phyloP scores from a whole-genome alignment of 1,284 basidiomycete species.

The Omphalotus olearius region DNA sequence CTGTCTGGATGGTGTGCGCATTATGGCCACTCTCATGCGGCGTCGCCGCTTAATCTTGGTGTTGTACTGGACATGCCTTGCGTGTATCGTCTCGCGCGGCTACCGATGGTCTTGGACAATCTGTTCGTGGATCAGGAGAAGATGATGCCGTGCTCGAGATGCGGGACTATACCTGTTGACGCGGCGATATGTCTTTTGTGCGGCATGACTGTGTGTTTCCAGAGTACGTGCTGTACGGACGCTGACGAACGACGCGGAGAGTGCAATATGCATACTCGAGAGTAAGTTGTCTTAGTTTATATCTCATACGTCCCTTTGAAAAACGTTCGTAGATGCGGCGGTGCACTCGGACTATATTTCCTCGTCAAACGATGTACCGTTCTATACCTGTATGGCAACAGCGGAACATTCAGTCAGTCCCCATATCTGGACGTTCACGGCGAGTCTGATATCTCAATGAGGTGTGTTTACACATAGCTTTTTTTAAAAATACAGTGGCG shows the following conservation, averaged over 20 bases:
- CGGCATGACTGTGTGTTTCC: slow-evolving; percentile 85
- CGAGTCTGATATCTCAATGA: slow-evolving; percentile 90
- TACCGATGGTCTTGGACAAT: slow-evolving; percentile 83
- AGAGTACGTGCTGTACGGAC: slow-evolving; percentile 91
- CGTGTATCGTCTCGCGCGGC: slow-evolving; percentile 79
- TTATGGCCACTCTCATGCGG: slow-evolving; percentile 71
- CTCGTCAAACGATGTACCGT: slow-evolving; percentile 91
- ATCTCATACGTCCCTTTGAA: slow-evolving; percentile 1
- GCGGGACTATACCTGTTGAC: slow-evolving; percentile 77
- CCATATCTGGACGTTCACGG: slow-evolving; percentile 96
- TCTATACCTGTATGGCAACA: slow-evolving; percentile 87
- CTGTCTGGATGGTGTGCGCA: slow-evolving; percentile 82
- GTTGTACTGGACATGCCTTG: slow-evolving; percentile 82
- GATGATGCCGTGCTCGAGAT: slow-evolving; percentile 71
- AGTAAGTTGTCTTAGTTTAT: slow-evolving; percentile 52
- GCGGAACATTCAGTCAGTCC: slow-evolving; percentile 84
- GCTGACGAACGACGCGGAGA: slow-evolving; percentile 67
- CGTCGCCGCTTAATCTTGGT: slow-evolving; percentile 68
- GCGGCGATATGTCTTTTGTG: slow-evolving; percentile 93
- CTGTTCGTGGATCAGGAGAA: slow-evolving; percentile 73
- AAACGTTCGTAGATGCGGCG: slow-evolving; percentile 75
- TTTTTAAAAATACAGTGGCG: no score
- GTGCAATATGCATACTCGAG: slow-evolving; percentile 93
- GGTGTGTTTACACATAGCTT: slow-evolving; percentile 46
- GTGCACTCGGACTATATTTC: slow-evolving; percentile 86